A percentile compares a stretch with the other conserved stretches of the same genome.
Evolutionary conservation across 1,284 basidiomycete species (phyloP).

Genomic region (Rhodotorula mucilaginosa): DNA sequence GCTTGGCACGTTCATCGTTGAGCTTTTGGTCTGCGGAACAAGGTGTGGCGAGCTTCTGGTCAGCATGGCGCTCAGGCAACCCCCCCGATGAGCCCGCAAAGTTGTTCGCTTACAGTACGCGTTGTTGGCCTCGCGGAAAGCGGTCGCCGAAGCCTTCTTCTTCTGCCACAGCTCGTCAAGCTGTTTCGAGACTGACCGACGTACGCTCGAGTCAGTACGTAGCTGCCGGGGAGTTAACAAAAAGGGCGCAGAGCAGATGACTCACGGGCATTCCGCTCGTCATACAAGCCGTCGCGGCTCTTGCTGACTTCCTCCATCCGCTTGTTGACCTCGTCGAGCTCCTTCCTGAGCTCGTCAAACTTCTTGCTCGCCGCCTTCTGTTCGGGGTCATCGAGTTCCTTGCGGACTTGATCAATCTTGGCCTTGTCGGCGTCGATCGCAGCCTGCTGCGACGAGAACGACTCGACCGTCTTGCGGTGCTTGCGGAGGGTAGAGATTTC

Average conservation of each 20-base stretch:
- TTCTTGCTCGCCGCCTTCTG: conserved; percentile 76
- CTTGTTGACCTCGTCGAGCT: conserved; percentile 82
- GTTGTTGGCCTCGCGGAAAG: conserved; percentile 77
- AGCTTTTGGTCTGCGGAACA: conserved; percentile 46
- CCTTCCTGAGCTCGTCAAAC: conserved; percentile 77
- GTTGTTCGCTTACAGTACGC: conserved; percentile 46
- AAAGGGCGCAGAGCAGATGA: conserved; percentile 35
- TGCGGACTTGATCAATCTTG: conserved; percentile 73
- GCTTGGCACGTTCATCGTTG: conserved; percentile 66
- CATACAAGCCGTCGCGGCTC: conserved; percentile 76
- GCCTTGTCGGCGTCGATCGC: conserved; percentile 77
- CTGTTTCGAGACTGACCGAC: conserved; percentile 36
- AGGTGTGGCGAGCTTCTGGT: not conserved
- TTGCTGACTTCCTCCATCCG: conserved; percentile 82
- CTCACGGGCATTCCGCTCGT: conserved; percentile 78
- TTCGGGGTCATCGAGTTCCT: conserved; percentile 87
- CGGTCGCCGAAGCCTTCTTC: conserved; percentile 71
- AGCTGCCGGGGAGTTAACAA: no score
- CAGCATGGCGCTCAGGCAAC: not conserved
- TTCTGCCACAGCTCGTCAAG: conserved; percentile 68
- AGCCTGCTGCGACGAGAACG: conserved; percentile 72
- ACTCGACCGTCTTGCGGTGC: conserved; percentile 58
- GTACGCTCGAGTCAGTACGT: conserved; percentile 47
- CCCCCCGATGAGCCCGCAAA: not conserved
- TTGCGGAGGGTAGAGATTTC: conserved; percentile 61